Percentiles rank a stretch among this genome's conserved stretches.
Conservation (phyloP, 306 rosid genomes). For the Hippophae rhamnoides region DNA sequence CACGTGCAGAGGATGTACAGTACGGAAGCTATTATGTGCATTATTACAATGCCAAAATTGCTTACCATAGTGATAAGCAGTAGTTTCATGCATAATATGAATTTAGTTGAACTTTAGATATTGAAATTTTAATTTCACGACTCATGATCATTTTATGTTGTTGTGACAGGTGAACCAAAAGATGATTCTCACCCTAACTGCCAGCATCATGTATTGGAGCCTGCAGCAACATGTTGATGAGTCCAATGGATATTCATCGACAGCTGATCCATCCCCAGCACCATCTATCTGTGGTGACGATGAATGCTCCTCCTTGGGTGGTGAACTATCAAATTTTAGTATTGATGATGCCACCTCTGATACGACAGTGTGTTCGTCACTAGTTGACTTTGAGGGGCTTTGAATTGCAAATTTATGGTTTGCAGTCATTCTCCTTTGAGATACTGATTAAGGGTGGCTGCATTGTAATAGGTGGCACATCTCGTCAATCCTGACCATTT, state of each 20-base stretch:
- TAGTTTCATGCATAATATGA: not conserved
- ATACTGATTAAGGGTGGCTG: too few species aligned
- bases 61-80: not conserved
- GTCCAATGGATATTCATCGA: slow-evolving; percentile 37
- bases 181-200: slow-evolving; percentile 82
- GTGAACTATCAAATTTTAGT: slow-evolving; percentile 61
- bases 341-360: slow-evolving; percentile 76
- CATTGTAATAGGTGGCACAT: too few species aligned
- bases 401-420: not conserved
- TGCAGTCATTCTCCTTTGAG: too few species aligned
- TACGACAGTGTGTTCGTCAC: slow-evolving; percentile 51
- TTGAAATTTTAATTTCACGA: not conserved
- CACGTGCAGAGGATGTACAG: too few species aligned
- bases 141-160: slow-evolving; percentile 8
- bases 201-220: slow-evolving; percentile 92
- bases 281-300: slow-evolving; percentile 72
- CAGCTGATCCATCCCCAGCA: slow-evolving; percentile 51
- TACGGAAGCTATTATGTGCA: too few species aligned
- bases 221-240: slow-evolving; percentile 63
- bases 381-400: slow-evolving; percentile 16
- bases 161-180: slow-evolving; percentile 83
- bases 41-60: too few species aligned
- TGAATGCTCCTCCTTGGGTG: slow-evolving; percentile 53
- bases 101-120: not conserved
- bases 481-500: too few species aligned